These are phyloP conservation scores for Podila epigama DNA, from an alignment of 192 early-diverging fungal species.

Conservation along the genomic window DNA sequence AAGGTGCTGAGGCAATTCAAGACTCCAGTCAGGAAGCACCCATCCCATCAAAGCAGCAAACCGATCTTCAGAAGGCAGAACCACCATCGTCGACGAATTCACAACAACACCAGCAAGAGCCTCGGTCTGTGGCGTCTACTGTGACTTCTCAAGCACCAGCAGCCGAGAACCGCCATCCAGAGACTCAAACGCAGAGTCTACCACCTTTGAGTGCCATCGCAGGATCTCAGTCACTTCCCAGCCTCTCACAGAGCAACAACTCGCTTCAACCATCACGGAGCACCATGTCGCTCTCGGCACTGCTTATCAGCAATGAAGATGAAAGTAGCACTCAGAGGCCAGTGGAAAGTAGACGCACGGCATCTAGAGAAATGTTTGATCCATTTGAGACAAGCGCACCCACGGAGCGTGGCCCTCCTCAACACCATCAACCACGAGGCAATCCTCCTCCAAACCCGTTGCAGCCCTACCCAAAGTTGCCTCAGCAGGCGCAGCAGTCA, in stretches of 20 bases:
- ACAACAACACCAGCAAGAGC: background rate
- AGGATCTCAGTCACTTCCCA: background rate
- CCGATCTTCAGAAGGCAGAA: too few species aligned
- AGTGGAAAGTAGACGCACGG: background rate
- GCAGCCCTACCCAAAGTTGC: background rate
- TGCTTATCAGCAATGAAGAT: constrained; percentile 33
- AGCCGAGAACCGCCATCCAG: background rate
- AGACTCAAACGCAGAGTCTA: background rate
- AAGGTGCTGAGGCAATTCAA: too few species aligned
- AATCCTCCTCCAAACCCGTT: background rate
- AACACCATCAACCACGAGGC: background rate
- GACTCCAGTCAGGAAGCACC: background rate
- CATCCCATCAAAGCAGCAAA: too few species aligned
- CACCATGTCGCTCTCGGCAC: constrained; percentile 43
- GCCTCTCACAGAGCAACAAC: background rate
- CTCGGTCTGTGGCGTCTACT: background rate
- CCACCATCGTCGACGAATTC: background rate
- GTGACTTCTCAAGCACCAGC: background rate
- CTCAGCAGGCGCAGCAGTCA: background rate
- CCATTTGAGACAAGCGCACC: constrained; percentile 2
- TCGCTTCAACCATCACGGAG: constrained; percentile 17
- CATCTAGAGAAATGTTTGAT: constrained; percentile 24
- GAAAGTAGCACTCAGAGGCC: too few species aligned
- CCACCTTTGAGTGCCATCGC: constrained; percentile 14
- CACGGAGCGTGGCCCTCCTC: background rate